Percentiles rank a stretch among this genome's conserved stretches.
Evolutionary conservation across 176 grass and related monocot species (phyloP).

Genomic region (Saccharum spontaneum): DNA sequence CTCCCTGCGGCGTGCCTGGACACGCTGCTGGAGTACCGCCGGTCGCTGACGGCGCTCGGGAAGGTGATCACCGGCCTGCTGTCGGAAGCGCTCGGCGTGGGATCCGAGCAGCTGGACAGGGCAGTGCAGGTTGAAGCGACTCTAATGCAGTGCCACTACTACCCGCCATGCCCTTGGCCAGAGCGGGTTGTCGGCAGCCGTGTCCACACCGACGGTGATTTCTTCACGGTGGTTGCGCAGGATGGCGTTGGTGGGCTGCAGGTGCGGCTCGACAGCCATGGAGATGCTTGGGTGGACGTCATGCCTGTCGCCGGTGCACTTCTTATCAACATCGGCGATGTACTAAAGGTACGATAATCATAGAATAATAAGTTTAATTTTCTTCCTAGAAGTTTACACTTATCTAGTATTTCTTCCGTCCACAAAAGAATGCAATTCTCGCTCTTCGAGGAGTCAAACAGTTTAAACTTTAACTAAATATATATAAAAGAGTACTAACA

Average conservation of each 20-base stretch:
- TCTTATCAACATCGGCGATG: constrained; percentile 38
- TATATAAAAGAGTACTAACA: too few relatives aligned
- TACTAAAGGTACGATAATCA: constrained; percentile 44
- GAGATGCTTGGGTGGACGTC: constrained; percentile 41
- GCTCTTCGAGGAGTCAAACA: too few relatives aligned
- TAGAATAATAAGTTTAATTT: too few relatives aligned
- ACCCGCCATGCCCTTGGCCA: constrained; percentile 49
- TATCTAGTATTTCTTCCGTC: too few relatives aligned
- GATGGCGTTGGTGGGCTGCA: constrained; percentile 40
- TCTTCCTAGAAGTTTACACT: too few relatives aligned
- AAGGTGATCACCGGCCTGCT: constrained; percentile 27
- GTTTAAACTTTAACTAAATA: too few relatives aligned
- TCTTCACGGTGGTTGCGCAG: constrained; percentile 41
- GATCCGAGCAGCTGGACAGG: constrained; percentile 10
- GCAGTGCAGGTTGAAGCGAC: constrained; percentile 4
- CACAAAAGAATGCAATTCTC: too few relatives aligned
- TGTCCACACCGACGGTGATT: constrained; percentile 41
- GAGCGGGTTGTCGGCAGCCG: constrained; percentile 7
- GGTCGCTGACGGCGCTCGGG: background rate
- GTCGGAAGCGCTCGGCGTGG: constrained; percentile 37
- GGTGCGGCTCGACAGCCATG: constrained; percentile 9
- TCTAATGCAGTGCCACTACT: constrained; percentile 54
- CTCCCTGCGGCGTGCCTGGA: constrained; percentile 23
- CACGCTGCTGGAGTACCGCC: constrained; percentile 29
- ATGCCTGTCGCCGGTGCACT: constrained; percentile 21